Base-by-base conservation (phyloP, 257 asterid species). In the Solanum clarkiae region DNA sequence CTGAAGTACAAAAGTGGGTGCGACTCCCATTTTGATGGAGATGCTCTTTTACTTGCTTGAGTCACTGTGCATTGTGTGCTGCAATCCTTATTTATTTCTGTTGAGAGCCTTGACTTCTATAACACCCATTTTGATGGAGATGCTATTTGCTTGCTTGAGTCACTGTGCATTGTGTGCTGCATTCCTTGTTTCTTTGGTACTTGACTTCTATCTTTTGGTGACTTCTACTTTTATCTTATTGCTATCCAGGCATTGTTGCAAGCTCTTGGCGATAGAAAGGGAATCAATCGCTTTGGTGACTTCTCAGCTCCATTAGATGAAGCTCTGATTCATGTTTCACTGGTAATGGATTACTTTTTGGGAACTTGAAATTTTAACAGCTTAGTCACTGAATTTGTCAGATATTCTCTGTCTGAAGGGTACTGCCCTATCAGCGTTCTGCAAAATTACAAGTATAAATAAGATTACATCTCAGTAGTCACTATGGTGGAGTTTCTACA, bases 291-390 rank as follows among this genome's bases (percentile, higher is more conserved):
- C 69, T 95, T 97, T 63, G 98, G 99, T 85, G 97, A 95, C 91
- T 97, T 97, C 90, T 92, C 99, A n/a, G 98, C 98, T 84, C 98
- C 98, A 60, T 98, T 97, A 45, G 99, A 93, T 84, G 99, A 97
- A 91, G 98, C 99, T 77, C 94, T 94, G 57, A 91, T 97, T 42
- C 99, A 95, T 84, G 98, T 97, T 86, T 88, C 97, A 79, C 90
- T 97, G 95, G 99, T 96, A 95, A 79, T 47, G 7, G 44, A 49
- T 75, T 49, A 24, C 59, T 22, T 49, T 24, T 22, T 75, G 62
- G 81, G 82, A 75, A 75, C 44, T 17, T 49, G 18, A n/a, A 36
- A 17, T 42, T 69, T 10, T 71, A 42, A 20, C 56, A 71, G 16
- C 15, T 22, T 18, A 72, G 57, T 74, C 57, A 45, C 5, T 5